Evolutionary conservation across 805 yeast species (phyloP).

Genomic region (Myxozyma sirexii): DNA sequence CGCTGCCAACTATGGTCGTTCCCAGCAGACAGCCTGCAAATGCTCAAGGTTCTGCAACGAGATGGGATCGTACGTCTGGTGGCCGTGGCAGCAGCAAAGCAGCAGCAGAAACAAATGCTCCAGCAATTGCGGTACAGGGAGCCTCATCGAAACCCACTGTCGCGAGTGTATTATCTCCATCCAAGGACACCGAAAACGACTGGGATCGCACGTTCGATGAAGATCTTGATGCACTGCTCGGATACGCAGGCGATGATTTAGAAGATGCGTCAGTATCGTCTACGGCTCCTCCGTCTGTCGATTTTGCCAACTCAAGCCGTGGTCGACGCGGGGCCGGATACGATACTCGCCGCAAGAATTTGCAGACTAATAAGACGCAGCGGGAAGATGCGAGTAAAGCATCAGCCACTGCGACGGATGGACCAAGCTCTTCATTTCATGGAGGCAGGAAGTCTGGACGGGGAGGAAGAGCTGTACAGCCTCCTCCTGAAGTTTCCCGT

Average conservation of each 20-base stretch:
- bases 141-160: background rate
- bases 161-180: background rate
- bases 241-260: slow-evolving; percentile 4
- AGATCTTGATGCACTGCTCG: background rate
- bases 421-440: no score
- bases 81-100: background rate
- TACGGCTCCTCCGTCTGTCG: background rate
- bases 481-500: no score
- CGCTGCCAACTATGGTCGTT: background rate
- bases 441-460: no score
- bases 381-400: background rate
- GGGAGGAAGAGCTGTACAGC: no score
- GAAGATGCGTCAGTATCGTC: background rate
- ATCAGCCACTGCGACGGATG: no score
- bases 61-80: background rate
- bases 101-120: background rate
- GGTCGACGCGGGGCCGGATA: background rate
- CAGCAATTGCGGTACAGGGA: background rate
- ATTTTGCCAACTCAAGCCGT: no score
- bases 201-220: background rate
- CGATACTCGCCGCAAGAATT: background rate
- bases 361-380: background rate
- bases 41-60: background rate
- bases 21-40: background rate
- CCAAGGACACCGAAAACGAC: background rate